phyloP scores from a whole-genome alignment of 23 red algal species.

The Pyropia yezoensis region DNA sequence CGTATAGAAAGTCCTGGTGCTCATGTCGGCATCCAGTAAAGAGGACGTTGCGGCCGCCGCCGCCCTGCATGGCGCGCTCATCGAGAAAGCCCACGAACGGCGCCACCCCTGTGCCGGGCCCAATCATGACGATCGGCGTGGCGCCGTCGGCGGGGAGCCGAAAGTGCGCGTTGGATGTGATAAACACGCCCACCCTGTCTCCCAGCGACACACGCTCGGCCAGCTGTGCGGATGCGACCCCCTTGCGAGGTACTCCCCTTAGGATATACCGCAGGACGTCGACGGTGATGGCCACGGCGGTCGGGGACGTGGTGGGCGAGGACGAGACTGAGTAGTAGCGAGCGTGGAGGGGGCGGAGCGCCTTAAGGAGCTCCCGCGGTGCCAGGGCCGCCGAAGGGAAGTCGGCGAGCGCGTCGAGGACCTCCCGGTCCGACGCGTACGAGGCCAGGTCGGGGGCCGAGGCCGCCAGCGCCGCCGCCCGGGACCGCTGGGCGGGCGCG shows the following conservation, averaged over 20 bases:
- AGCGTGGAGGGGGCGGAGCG: slow-evolving; percentile 58
- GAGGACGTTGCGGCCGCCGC: slow-evolving; percentile 40
- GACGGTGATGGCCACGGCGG: slow-evolving; percentile 66
- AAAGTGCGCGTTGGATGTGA: slow-evolving; percentile 59
- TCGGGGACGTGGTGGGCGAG: slow-evolving; percentile 32
- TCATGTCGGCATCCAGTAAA: slow-evolving; percentile 89
- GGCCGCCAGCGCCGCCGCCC: slow-evolving; percentile 22
- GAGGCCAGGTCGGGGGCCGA: slow-evolving; percentile 3
- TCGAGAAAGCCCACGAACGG: slow-evolving; percentile 55
- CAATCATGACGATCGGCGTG: slow-evolving; percentile 82
- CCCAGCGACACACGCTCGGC: slow-evolving; percentile 29
- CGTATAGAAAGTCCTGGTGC: slow-evolving; percentile 84
- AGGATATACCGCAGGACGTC: slow-evolving; percentile 52
- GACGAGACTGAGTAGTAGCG: slow-evolving; percentile 95
- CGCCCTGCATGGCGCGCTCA: slow-evolving; percentile 25
- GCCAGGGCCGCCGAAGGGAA: slow-evolving; percentile 38
- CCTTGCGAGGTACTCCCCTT: slow-evolving; percentile 22
- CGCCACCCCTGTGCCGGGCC: slow-evolving; percentile 84
- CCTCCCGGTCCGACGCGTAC: slow-evolving; percentile 37
- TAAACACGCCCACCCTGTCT: slow-evolving; percentile 20
- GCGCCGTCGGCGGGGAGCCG: slow-evolving; percentile 42
- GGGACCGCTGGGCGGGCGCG: slow-evolving; percentile 4
- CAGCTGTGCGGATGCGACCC: slow-evolving; percentile 55
- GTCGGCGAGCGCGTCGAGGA: slow-evolving; percentile 56
- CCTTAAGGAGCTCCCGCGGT: slow-evolving; percentile 41